Base-by-base conservation (phyloP, 371 early-diverging fungal genomes). In the Blakeslea trispora region DNA sequence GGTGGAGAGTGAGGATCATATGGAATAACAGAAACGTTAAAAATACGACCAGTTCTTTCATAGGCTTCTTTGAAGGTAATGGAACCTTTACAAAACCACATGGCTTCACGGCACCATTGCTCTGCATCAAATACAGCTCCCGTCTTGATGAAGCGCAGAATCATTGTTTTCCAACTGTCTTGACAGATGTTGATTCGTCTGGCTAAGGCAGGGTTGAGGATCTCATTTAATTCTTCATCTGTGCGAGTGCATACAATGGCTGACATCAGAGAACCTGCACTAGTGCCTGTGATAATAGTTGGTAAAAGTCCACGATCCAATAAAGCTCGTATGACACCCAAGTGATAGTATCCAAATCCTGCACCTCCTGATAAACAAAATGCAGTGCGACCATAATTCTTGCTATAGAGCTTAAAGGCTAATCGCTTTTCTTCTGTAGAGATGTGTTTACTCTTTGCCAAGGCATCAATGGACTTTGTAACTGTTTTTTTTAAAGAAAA, bases 301-400 rank as follows among this genome's bases (percentile, higher is more conserved):
- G 97, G 97, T 37, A 97, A 72, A 11, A 92, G 64, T 17, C 84
- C 83, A 5, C 83, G 77, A 55, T 93, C 90, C 45, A 85, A 72
- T 32, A 97, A 72, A 0, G 91, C 82, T 19, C 89, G 88, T 22
- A 88, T 82, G 11, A 92, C 92, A 6, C 86, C 87, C 15, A 91
- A 63, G 61, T 95, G 95, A 58, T 84, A 89, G 61, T 87, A 85
- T 10, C 92, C 95, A 70, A 95, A 89, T 22, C 87, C 82, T 0
- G 93, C 95, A 44, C 97, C 97, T 14, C 97, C 97, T 8, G 87
- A 86, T 31, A 97, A 79, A 56, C 94, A 88, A 55, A 97, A 76
- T 1, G 96, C 96, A 0, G 93, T 90, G 10, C 92, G 77, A 2
- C 97, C 97, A 70, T 88, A 94, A 42, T 91, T 85, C 55, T 87